Evolutionary conservation across 345 rosid genomes (phyloP).

Genomic region (Populus alba): DNA sequence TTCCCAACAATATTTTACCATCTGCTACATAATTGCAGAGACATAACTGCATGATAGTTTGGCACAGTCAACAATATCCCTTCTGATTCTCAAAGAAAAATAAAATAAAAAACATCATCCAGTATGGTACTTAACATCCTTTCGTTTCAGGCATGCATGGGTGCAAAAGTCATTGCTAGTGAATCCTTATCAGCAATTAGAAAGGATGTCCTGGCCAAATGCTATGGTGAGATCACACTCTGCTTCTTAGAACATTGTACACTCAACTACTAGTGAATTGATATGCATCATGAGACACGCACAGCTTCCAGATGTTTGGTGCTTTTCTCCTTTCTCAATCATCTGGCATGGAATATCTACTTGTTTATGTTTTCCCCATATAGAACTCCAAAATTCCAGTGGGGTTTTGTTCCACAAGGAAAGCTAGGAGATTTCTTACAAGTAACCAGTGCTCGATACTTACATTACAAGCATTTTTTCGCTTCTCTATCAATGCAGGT

Average conservation of each 20-base stretch:
- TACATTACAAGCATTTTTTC: conserved; percentile 4
- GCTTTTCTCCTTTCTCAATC: neutral
- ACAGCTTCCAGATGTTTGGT: neutral
- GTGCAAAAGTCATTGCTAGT: conserved; percentile 93
- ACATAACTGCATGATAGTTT: neutral
- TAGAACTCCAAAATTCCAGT: neutral
- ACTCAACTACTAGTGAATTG: neutral
- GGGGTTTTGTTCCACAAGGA: neutral
- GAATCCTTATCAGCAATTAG: conserved; percentile 88
- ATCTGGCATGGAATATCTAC: neutral
- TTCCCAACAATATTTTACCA: neutral
- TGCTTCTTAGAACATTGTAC: neutral
- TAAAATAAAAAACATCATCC: neutral
- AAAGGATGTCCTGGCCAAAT: conserved; percentile 97
- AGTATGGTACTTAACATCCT: neutral
- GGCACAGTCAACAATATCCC: neutral
- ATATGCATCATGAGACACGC: neutral
- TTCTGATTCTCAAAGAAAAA: neutral
- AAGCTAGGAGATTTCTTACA: neutral
- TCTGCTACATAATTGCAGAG: neutral
- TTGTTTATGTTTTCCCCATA: neutral
- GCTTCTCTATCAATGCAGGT: conserved; percentile 43
- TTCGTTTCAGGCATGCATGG: conserved; percentile 86
- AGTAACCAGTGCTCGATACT: neutral
- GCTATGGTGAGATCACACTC: conserved; percentile 63